Conservation (phyloP, 805 yeast genomes). For the Diddensiella santjacobensis region DNA sequence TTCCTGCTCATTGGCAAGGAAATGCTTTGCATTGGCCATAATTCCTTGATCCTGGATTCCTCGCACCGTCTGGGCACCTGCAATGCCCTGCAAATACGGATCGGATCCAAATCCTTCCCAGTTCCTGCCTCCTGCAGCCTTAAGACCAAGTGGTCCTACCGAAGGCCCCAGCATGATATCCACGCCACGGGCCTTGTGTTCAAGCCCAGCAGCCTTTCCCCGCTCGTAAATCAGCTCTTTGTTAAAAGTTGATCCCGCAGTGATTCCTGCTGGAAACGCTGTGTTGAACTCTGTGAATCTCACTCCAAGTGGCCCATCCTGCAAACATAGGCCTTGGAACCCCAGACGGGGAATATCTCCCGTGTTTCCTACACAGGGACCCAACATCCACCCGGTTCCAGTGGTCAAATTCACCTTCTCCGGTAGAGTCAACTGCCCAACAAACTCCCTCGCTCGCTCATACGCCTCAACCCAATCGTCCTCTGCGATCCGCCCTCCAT, state of each 20-base stretch:
- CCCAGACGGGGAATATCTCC: conserved; percentile 54
- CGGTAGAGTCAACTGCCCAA: conserved; percentile 51
- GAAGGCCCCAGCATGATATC: conserved; percentile 55
- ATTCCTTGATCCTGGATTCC: conserved; percentile 60
- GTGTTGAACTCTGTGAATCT: conserved; percentile 54
- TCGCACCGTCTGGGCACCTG: conserved; percentile 48
- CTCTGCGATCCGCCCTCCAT: conserved; percentile 20
- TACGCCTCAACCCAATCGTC: conserved; percentile 56
- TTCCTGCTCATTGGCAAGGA: conserved; percentile 62
- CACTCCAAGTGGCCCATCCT: conserved; percentile 62
- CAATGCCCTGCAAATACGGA: conserved; percentile 56
- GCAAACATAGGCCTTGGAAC: conserved; percentile 53
- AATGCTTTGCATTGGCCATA: conserved; percentile 53
- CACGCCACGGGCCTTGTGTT: conserved; percentile 51
- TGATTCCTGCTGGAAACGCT: conserved; percentile 55
- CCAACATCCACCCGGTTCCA: conserved; percentile 62
- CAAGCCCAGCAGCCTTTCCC: conserved; percentile 53
- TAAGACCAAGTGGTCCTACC: conserved; percentile 57
- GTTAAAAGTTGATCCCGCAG: conserved; percentile 57
- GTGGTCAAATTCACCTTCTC: conserved; percentile 63
- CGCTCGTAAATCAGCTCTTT: conserved; percentile 47
- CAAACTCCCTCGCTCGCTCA: conserved; percentile 51
- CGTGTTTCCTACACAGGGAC: conserved; percentile 60
- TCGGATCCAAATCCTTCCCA: conserved; percentile 65
- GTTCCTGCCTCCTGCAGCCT: conserved; percentile 61